Base-by-base conservation (phyloP, 208 protist species). In the Leptomonas seymouri region DNA sequence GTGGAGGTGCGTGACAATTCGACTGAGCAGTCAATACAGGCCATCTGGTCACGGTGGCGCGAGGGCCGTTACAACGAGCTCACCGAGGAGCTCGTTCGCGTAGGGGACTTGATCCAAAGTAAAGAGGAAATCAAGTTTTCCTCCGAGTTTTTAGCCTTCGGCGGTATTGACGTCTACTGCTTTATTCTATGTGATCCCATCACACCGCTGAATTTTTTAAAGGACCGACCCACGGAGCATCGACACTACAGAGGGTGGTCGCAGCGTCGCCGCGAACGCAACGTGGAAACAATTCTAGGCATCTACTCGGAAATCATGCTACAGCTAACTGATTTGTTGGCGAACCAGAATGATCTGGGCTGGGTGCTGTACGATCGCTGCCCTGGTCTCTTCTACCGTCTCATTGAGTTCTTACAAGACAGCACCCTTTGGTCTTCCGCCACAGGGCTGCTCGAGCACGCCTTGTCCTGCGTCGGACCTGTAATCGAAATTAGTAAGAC, bases 351-450 rank as follows among this genome's bases (percentile, higher is more conserved):
- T 66, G 84, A 87, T 42, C 64, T 93, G 16, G 82, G 81, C 23
- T 93, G 87, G 87, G 89, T 86, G 25, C 77, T 90, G 50, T 93
- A 93, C 76, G 86, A 93, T 53, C 81, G 74, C 66, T 90, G 90
- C 63, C 90, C 84, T 9, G 78, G 87, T 23, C 39, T 93, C 16
- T 85, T 95, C 62, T 93, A 86, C 58, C 83, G 84, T 50, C 65
- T 93, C 23, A 70, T 95, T 3, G 90, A 95, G 62, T 75, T 95
- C 34, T 66, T 90, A 9, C 76, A 69, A 28, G 73, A 85, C 48
- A 48, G 57, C 15, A 63, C 71, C 1, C 58, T 95, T 46, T 76
- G 81, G 46, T 27, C 62, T n/a, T 23, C 66, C 46, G 76, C 72
- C 53, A 71, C 53, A 2, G 55, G 53, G 3, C 59, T 92, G 65